Conservation (phyloP, 352 stramenopile genomes). For the Globisporangium nodosum region DNA sequence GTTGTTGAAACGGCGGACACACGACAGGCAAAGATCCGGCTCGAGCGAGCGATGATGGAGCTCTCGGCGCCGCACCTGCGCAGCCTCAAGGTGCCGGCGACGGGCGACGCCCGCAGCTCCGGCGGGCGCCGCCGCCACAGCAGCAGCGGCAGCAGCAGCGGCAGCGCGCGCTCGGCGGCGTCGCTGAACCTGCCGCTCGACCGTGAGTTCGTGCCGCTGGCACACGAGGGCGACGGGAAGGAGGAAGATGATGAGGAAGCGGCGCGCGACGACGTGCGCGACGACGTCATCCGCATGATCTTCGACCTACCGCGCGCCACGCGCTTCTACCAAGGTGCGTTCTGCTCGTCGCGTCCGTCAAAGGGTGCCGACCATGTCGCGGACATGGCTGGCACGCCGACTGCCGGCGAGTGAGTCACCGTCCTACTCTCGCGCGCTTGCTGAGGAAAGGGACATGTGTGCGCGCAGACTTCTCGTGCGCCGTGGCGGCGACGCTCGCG, state of each 20-base stretch:
- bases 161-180: conserved; percentile 8
- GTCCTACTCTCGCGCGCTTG: not conserved
- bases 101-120: conserved; percentile 8
- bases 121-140: conserved; percentile 6
- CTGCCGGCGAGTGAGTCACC: not conserved
- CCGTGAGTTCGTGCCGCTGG: conserved; percentile 41
- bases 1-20: no score
- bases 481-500: conserved; percentile 66
- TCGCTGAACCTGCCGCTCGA: conserved; percentile 32
- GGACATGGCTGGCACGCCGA: not conserved
- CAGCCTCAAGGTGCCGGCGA: conserved; percentile 23
- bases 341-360: no score
- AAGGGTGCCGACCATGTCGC: not conserved
- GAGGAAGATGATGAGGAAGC: conserved; percentile 19
- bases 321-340: conserved; percentile 69
- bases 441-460: not conserved
- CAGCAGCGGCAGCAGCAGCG: conserved; percentile 9
- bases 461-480: conserved; percentile 74
- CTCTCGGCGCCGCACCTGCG: conserved; percentile 14
- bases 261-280: conserved; percentile 47
- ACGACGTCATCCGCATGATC: conserved; percentile 86
- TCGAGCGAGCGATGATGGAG: conserved; percentile 14
- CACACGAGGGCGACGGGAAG: conserved; percentile 13
- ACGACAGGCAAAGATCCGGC: no score
- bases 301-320: conserved; percentile 71